Base-by-base conservation (phyloP, 2,329 filamentous ascomycete genomes). In the Clonostachys sp. region DNA sequence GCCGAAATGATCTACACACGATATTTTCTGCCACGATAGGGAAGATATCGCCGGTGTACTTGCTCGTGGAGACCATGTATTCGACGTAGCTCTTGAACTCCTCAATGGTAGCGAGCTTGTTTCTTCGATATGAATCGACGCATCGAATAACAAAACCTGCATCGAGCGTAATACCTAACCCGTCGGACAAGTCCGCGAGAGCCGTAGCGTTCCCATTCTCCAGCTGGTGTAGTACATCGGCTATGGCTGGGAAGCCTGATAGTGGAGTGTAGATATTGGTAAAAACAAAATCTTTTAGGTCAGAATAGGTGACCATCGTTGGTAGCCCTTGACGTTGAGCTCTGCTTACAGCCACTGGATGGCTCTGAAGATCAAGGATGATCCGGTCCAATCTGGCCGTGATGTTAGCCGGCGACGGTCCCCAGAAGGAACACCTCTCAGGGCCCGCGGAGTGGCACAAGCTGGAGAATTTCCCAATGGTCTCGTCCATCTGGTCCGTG, bases 31-130 rank as follows among this genome's bases (percentile, higher is more conserved):
- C 24, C 20, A 45, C 57, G n/a, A 62, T 57, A 9, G 61, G 57
- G 10, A 44, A 60, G 18, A 63, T 53, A 45, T 63, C 60, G 12
- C 62, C 61, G 12, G 59, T 42, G 44, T 65, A 65, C 43, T 57
- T 61, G 60, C 60, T 65, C 51, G 53, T 51, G n/a, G 54, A 56
- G 20, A 46, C 45, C 4, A 53, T 49, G 49, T 57, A 50, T 44
- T 63, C 55, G 33, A 50, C 56, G 45, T 53, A 60, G 39, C 34
- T 45, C 45, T 46, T 49, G 35, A 57, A 63, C 10, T 59, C 56
- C 33, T 60, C 58, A 44, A 62, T 48, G 14, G 53, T 60, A 45
- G 45, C 45, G 17, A 64, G 51, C 30, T 44, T 57, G 55, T 65
- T 65, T 40, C 51, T 56, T 13, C 51, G 51, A 49, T 57, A 59